Conservation (phyloP, 2,329 filamentous ascomycete genomes). For the Sclerotinia glacialis region DNA sequence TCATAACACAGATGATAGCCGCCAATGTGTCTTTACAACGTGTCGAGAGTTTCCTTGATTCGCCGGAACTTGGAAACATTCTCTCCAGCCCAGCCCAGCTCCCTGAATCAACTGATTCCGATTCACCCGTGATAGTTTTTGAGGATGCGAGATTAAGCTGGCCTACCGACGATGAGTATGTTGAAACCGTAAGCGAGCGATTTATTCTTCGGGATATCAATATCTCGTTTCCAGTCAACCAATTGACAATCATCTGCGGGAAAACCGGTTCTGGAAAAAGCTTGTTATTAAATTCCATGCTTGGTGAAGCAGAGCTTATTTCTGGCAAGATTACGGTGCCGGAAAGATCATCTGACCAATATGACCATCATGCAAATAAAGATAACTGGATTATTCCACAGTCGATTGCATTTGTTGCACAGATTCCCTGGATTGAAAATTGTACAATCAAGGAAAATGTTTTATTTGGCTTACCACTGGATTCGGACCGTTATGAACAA, state of each 20-base stretch:
- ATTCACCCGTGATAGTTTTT: conserved; percentile 50
- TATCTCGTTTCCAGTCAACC: conserved; percentile 62
- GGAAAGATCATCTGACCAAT: conserved; percentile 45
- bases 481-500: conserved; percentile 62
- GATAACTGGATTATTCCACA: conserved; percentile 64
- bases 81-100: conserved; percentile 45
- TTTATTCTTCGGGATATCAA: conserved; percentile 65
- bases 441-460: conserved; percentile 74
- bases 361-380: conserved; percentile 58
- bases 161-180: conserved; percentile 36
- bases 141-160: conserved; percentile 66
- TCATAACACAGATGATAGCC: conserved; percentile 67
- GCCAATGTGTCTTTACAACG: conserved; percentile 67
- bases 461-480: conserved; percentile 67
- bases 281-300: conserved; percentile 66
- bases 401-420: conserved; percentile 69
- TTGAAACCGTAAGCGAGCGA: conserved; percentile 15
- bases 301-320: conserved; percentile 71
- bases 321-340: conserved; percentile 58
- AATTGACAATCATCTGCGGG: conserved; percentile 71
- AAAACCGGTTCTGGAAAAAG: conserved; percentile 77
- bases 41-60: conserved; percentile 67
- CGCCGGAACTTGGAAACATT: conserved; percentile 57
- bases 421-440: conserved; percentile 83
- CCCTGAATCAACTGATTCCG: conserved; percentile 41